Conservation (phyloP, 441 rosid genomes). For the Capsella rubella region DNA sequence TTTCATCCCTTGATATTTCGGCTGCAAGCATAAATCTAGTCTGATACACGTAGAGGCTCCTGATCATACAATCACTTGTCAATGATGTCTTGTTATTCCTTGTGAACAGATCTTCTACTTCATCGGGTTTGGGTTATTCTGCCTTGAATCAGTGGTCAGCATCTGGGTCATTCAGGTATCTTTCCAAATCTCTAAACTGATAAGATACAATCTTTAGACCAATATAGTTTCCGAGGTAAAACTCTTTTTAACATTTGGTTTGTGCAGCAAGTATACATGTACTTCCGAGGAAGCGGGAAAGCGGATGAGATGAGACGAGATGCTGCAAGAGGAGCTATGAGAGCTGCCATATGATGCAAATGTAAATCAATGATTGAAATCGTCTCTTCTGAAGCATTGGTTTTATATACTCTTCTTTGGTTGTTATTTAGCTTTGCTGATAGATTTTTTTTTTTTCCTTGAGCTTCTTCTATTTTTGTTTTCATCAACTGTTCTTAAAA, state of each 20-base stretch:
- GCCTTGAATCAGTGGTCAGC: conserved; percentile 76
- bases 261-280: conserved; percentile 88
- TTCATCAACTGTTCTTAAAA: conserved; percentile 2
- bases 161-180: conserved; percentile 90
- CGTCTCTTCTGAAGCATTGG: conserved; percentile 21
- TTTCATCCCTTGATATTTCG: conserved; percentile 10
- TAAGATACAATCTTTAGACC: not conserved
- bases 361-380: not conserved
- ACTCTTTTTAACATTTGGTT: conserved; percentile 14
- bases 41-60: conserved; percentile 3
- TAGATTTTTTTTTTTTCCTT: not conserved
- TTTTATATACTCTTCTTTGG: conserved; percentile 25
- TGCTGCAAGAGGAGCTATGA: conserved; percentile 78
- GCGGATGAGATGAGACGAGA: conserved; percentile 71
- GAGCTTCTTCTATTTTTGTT: not conserved
- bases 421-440: conserved; percentile 8
- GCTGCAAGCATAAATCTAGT: not conserved
- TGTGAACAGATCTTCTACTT: conserved; percentile 83
- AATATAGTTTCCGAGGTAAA: conserved; percentile 4
- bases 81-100: conserved; percentile 12
- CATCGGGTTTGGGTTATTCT: conserved; percentile 83
- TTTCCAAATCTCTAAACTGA: conserved; percentile 1
- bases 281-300: conserved; percentile 91
- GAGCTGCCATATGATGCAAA: conserved; percentile 64
- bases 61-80: conserved; percentile 5